Base-by-base conservation (phyloP, 2,329 filamentous ascomycete species). In the Colletotrichum sp. region DNA sequence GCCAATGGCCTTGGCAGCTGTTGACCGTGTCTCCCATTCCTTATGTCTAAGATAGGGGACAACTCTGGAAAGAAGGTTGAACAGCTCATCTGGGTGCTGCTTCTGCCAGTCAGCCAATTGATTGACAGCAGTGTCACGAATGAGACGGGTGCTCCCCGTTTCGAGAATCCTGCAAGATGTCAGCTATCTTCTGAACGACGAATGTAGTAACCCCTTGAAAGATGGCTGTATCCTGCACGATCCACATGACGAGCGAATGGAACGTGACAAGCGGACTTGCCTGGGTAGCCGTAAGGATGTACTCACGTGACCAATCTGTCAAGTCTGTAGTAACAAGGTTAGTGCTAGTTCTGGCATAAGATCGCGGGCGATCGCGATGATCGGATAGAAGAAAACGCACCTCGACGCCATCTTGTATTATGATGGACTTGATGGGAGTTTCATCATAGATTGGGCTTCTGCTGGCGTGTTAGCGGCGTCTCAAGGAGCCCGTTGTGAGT, bases 41-140 rank as follows among this genome's bases (percentile, higher is more conserved):
- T 96, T 98, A 80, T 97, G 96, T 75, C 95, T 93, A 34, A 99
- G 90, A 85, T 98, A 99, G 1, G 97, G 96, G n/a, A 99, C 93
- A 36, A 99, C 96, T 77, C 96, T 91, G 34, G 95, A 96, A 15
- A 99, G 90, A 8, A 99, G 90, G 83, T 99, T 98, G 87, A 99
- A 99, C 2, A 99, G 89, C 85, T 99, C 98, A 86, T 99, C 96
- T 0, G 97, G 97, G 81, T 99, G 97, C 84, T 97, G 95, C 84
- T 98, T 99, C 86, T 99, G 98, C 85, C 98, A 97, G 86, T 99
- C 97, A 77, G 96, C 97, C 78, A 99, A 91, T 87, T 99, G 97
- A 83, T 98, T 96, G 77, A 98, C 97, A 78, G 97, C 98, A 78
- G 97, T 99, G 83, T 98, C 98, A 80, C 98, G 94, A 83, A 99